Base-by-base conservation (phyloP, 768 basidiomycete genomes). In the Megacollybia marginata region DNA sequence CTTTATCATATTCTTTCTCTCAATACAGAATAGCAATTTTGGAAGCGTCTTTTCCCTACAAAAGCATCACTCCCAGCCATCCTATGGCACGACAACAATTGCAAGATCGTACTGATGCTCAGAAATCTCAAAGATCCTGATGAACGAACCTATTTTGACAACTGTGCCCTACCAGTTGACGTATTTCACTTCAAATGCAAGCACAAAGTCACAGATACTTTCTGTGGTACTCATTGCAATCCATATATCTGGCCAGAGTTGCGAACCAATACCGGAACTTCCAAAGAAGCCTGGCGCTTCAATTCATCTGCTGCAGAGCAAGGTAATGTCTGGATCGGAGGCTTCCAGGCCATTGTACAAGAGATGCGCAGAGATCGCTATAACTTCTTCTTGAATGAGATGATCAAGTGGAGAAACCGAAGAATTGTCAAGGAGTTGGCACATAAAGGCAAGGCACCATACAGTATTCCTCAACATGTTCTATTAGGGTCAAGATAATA, bases 291-390 rank as follows among this genome's bases (percentile, higher is more conserved):
- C 10, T 76, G 71, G 71, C 19, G 46, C 0, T 73, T 76, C 55
- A 76, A 75, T 38, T 69, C 66, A 0, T 75, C 69, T 0, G 54
- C 59, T 1, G 66, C 68, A 0, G 70, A 76, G 44, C 70, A 73
- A 47, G 54, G 61, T 0, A 76, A 76, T 51, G 63, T 60, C 0
- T 76, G 75, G 75, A 47, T 74, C 19, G 68, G 70, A 0, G 67
- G 68, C 50, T 74, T 51, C 51, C 59, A 61, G 0, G 47, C 62
- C 0, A 68, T 70, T n/a, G 52, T 62, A 0, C 56, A 64, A 1
- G 70, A 69, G 48, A 73, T 73, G 71, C 42, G 40, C 4, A 56
- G 43, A 0, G 47, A 53, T 8, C 23, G 61, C 20, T 70, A 66
- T 48, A 55, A 66, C 9, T 73, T 73, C 49, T 69, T 68, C 42